Conservation (phyloP, 192 early-diverging fungal species). For the Mortierella hygrophila region DNA sequence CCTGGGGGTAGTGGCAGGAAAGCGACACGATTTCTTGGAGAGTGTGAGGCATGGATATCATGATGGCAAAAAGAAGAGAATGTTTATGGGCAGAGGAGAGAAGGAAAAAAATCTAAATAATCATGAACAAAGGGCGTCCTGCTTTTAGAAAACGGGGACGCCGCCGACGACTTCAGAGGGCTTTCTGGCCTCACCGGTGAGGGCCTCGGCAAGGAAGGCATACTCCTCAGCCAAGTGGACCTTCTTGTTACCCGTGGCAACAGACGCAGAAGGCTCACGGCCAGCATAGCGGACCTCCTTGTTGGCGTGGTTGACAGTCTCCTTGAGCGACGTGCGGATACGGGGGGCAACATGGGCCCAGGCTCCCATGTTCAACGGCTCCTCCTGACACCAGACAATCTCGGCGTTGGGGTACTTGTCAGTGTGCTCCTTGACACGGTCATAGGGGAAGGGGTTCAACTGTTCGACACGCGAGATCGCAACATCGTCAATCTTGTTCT, state of each 20-base stretch:
- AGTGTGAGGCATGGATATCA: too few relatives aligned
- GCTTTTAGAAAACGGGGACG: slow-evolving; percentile 71
- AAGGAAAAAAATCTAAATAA: too few relatives aligned
- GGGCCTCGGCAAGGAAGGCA: slow-evolving; percentile 75
- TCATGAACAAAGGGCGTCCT: background rate
- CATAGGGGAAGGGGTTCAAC: slow-evolving; percentile 96
- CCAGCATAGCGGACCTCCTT: slow-evolving; percentile 71
- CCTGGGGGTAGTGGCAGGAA: too few relatives aligned
- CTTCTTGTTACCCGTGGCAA: slow-evolving; percentile 96
- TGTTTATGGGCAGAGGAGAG: too few relatives aligned
- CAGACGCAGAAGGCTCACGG: slow-evolving; percentile 89
- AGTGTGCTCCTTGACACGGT: slow-evolving; percentile 84
- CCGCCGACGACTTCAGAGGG: slow-evolving; percentile 77
- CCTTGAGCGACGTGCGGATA: slow-evolving; percentile 81
- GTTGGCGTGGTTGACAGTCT: slow-evolving; percentile 79
- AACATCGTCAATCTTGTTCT: slow-evolving; percentile 91
- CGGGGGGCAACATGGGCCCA: slow-evolving; percentile 92
- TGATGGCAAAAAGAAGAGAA: too few relatives aligned
- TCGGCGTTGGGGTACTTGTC: slow-evolving; percentile 95
- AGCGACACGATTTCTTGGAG: too few relatives aligned
- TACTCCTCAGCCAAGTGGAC: slow-evolving; percentile 90
- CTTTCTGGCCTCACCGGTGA: slow-evolving; percentile 76
- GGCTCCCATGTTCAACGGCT: slow-evolving; percentile 93
- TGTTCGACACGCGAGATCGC: slow-evolving; percentile 97
- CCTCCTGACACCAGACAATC: slow-evolving; percentile 96